Conservation (phyloP, 495 filamentous ascomycete species). For the Opeltia flavorubescens region DNA sequence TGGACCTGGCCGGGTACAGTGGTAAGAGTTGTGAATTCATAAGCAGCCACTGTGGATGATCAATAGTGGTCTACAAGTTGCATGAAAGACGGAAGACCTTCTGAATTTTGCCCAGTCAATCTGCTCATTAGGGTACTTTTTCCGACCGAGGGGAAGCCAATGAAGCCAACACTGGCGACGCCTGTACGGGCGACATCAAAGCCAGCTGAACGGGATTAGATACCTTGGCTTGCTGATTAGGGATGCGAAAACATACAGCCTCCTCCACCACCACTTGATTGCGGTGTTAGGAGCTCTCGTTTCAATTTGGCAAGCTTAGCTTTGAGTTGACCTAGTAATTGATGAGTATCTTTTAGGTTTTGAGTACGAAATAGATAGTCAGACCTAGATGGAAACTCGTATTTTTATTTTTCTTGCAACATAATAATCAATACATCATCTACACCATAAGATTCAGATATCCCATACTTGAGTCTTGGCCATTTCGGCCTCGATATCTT, state of each 20-base stretch:
- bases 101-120: conserved; percentile 91
- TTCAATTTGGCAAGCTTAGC: conserved; percentile 97
- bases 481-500: conserved; percentile 88
- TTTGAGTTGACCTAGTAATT: conserved; percentile 66
- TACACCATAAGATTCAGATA: background rate
- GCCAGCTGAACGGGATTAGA: conserved; percentile 39
- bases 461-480: conserved; percentile 27
- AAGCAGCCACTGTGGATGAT: conserved; percentile 55
- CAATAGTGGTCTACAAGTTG: conserved; percentile 1
- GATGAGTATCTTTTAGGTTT: conserved; percentile 7
- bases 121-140: conserved; percentile 95
- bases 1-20: conserved; percentile 92
- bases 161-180: conserved; percentile 72
- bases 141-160: conserved; percentile 89
- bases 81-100: conserved; percentile 33
- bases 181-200: conserved; percentile 98
- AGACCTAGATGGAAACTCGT: conserved; percentile 71
- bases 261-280: conserved; percentile 63
- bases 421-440: too few species aligned
- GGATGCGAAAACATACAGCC: conserved; percentile 41
- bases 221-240: background rate
- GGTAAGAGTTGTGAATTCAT: conserved; percentile 96
- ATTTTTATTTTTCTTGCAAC: conserved; percentile 61
- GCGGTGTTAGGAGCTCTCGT: conserved; percentile 82
- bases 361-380: conserved; percentile 12